Base-by-base conservation (phyloP, 2,329 filamentous ascomycete genomes). In the Monosporascus sp. region DNA sequence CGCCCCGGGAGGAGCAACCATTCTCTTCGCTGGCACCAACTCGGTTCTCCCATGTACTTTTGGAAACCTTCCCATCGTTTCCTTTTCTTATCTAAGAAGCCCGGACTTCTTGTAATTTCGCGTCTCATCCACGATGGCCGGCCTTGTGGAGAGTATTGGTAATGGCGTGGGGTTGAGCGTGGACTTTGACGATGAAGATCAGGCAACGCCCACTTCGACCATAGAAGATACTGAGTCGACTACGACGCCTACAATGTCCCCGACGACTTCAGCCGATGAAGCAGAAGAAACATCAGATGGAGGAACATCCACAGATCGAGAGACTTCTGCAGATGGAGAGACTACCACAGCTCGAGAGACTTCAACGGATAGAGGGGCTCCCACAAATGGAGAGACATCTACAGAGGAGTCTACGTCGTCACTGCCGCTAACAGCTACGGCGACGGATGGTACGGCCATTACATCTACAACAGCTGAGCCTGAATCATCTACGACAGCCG, bases 91-190 rank as follows among this genome's bases (percentile, higher is more conserved):
- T 46, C n/a, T 7, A 17, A 46, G 43, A 46, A 46, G 43, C 2
- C 43, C 26, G 43, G 24, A 17, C 63, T 56, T 41, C 37, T 49
- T 37, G 54, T 61, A 50, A 35, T 52, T 54, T 40, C 43, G 22
- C 22, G 49, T 49, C 43, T 54, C 58, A 50, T 53, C 37, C 48
- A 65, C 52, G 45, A 67, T 67, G 65, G 63, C 65, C 55, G 65
- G 65, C 58, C 63, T 62, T 61, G 52, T 63, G 50, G 54, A 57
- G 51, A 55, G 53, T 43, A 52, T 64, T 53, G 62, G 61, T 24
- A 51, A 55, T 56, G 46, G 51, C 54, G 52, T 63, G 52, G 62
- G 60, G n/a, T 46, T 56, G 54, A 35, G 16, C 45, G 40, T 60
- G 22, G 56, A 51, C 22, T 41, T 56, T 24, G 61, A 53, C 27